These are phyloP conservation scores for Glarea lozoyensis DNA, from an alignment of 495 filamentous ascomycete species.

Conservation along the genomic window DNA sequence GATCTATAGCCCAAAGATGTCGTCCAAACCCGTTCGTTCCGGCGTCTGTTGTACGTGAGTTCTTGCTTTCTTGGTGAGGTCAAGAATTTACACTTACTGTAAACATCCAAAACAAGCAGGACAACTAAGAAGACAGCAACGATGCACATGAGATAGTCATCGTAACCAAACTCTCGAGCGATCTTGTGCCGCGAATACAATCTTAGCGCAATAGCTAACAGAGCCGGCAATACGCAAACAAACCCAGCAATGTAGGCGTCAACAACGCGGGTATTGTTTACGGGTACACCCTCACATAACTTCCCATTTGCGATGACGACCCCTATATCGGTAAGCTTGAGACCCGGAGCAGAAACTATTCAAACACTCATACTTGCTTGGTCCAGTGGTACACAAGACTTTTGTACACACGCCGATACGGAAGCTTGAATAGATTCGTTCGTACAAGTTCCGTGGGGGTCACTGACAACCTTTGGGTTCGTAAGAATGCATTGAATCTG, in stretches of 20 bases:
- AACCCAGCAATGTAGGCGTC: neutral
- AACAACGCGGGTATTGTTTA: conserved; percentile 2
- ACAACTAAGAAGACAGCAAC: neutral
- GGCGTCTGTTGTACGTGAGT: neutral
- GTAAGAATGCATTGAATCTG: too few relatives aligned
- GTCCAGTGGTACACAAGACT: too few relatives aligned
- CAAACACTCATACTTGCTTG: too few relatives aligned
- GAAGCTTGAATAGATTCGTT: too few relatives aligned
- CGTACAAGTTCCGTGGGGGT: too few relatives aligned
- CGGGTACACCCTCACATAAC: conserved; percentile 4
- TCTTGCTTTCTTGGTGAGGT: neutral
- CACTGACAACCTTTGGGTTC: too few relatives aligned
- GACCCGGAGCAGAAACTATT: too few relatives aligned
- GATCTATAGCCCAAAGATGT: conserved; percentile 9
- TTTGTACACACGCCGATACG: too few relatives aligned
- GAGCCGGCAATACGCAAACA: conserved; percentile 2
- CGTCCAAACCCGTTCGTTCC: conserved; percentile 3
- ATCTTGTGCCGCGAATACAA: conserved; percentile 7
- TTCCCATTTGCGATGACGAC: neutral
- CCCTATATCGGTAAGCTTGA: too few relatives aligned
- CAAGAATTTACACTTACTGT: neutral
- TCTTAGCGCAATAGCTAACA: conserved; percentile 7
- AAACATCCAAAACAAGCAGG: conserved; percentile 1
- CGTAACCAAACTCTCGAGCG: conserved; percentile 2
- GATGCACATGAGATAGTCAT: conserved; percentile 4